Evolutionary conservation across 352 stramenopile genomes (phyloP), one percentile per base, ranked within the genome.

Genomic region (Phytophthora citrophthora): DNA sequence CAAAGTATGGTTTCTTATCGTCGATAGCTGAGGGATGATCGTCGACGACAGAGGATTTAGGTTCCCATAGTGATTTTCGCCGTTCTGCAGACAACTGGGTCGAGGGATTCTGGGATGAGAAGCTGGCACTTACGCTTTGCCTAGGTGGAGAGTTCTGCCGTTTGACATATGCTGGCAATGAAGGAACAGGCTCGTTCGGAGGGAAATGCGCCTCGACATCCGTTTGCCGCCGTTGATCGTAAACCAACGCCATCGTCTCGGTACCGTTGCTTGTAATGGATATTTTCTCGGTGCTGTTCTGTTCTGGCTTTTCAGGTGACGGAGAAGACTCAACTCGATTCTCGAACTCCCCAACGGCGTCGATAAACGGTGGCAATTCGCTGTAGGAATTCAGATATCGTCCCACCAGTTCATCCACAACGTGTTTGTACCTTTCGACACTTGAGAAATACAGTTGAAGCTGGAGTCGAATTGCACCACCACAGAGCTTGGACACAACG

Each of bases 361-460:
- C 78, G 15, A 91, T 86, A 46, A 88, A 91, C 2, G 64, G 51
- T n/a, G 83, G 83, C 5, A 92, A 63, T 12, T 87, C 55, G 26
- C 71, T 79, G 69, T 83, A 54, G 12, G 86, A 80, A 18, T 88
- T 62, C 2, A 86, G 38, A 48, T 79, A 86, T 70, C 78, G 85
- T 1, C 41, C 66, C 36, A 91, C 78, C 1, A 91, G 61, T 23
- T 90, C 83, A 43, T 92, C 83, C 10, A 92, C 61, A 5, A 74
- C 54, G 10, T 79, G 76, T 47, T 89, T 90, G 58, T 69, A 78
- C 29, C 76, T 75, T 54, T 91, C 81, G 1, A 92, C 40, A 5
- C 77, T 72, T 0, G 83, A 91, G 54, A 82, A 91, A 32, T 64
- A 79, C 12, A 92, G 48, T 31, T 92, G 83, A 11, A 92, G 59